Conservation (phyloP, 1,284 basidiomycete species). For the Malassezia globosa region DNA sequence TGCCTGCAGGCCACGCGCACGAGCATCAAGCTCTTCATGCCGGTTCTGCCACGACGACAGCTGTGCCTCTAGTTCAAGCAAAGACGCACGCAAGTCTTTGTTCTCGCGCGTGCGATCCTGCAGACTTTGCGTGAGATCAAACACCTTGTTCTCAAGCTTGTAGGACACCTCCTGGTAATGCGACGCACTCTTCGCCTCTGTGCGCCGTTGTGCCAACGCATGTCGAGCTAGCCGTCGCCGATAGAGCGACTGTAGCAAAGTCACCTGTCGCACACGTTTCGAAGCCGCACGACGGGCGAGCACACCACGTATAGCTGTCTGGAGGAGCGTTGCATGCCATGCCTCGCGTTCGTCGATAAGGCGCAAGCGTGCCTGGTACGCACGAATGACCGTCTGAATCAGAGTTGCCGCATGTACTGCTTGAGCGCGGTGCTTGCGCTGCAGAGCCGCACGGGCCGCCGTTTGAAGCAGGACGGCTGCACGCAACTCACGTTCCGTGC, state of each 20-base stretch:
- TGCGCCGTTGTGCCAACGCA: slow-evolving; percentile 68
- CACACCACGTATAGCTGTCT: slow-evolving; percentile 74
- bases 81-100: slow-evolving; percentile 64
- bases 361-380: slow-evolving; percentile 60
- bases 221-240: slow-evolving; percentile 77
- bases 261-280: slow-evolving; percentile 50
- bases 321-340: slow-evolving; percentile 64
- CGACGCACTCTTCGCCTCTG: slow-evolving; percentile 88
- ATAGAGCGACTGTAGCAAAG: slow-evolving; percentile 81
- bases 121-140: slow-evolving; percentile 91
- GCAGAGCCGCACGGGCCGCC: slow-evolving; percentile 61
- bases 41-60: slow-evolving; percentile 71
- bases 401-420: slow-evolving; percentile 57
- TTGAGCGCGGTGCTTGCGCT: slow-evolving; percentile 59
- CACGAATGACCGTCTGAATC: slow-evolving; percentile 74
- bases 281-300: slow-evolving; percentile 53
- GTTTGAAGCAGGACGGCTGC: slow-evolving; percentile 70
- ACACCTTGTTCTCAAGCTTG: slow-evolving; percentile 95
- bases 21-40: slow-evolving; percentile 75
- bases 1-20: slow-evolving; percentile 62
- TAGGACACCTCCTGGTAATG: slow-evolving; percentile 99
- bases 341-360: slow-evolving; percentile 58
- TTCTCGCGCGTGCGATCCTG: slow-evolving; percentile 86
- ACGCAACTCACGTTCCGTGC: slow-evolving; percentile 60
- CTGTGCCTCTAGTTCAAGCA: slow-evolving; percentile 71